Base-by-base conservation (phyloP, 805 yeast species). In the Saccharomyces kudriavzevii region DNA sequence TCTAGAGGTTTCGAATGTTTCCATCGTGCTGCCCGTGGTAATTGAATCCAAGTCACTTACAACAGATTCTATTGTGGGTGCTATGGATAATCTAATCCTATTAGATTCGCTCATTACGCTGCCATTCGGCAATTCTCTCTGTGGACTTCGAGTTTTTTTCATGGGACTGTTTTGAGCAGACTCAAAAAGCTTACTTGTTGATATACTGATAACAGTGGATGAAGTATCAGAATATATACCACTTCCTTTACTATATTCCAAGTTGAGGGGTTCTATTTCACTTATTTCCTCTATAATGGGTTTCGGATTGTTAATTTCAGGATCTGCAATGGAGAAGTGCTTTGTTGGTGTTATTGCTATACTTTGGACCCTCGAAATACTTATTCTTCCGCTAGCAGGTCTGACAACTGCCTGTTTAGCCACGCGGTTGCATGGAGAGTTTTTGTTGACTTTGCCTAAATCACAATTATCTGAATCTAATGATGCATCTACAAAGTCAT, bases 351-450 rank as follows among this genome's bases (percentile, higher is more conserved):
- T 27, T 13, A 29, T 40, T 11, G 28, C 35, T 27, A 40, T 30
- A 11, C 59, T 58, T 22, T 52, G 48, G 43, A 62, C 58, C 29
- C 50, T 57, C 25, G 54, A 47, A n/a, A 68, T 57, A 49, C 70
- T 68, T 10, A 68, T 66, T 25, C 72, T 56, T 11, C 72, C 72
- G 49, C 70, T 68, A 9, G 70, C 64, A 20, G 68, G 66, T 52
- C 65, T 61, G 1, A 62, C 54, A 4, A 54, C 58, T 6, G 58
- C 55, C 25, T 51, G 43, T 43, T 54, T 57, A 48, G 28, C 59
- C 56, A 14, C 60, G 56, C 11, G 43, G 13, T 17, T 35, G 24
- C 24, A 35, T n/a, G 43, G 24, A 1, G 43, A 35, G 1, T 9
- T 22, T 35, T 35, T 17, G 17, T 35, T 35, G 6, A 9, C 8